Evolutionary conservation across 225 moss, liverwort and hornwort species (phyloP), one percentile per base, ranked within the genome.

Genomic region (Polytrichum formosum): DNA sequence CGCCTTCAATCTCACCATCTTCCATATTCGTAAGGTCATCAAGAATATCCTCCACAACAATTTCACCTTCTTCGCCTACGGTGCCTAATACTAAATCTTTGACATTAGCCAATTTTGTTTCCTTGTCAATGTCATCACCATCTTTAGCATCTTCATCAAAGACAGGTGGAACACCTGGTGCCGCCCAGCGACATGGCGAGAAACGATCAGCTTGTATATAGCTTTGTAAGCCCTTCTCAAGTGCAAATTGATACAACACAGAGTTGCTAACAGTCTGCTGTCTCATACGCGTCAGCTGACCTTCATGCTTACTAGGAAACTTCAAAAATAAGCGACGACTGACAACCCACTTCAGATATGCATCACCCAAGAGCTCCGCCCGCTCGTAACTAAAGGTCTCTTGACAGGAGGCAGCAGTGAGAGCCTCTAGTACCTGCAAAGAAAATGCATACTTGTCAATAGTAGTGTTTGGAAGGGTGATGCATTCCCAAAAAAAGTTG

Each of bases 191-290:
- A 31, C 92, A 94, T 21, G 97, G 97, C 53, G 97, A 92, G 82
- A 98, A 98, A n/a, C 97, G 94, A 64, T 98, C 97, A 56, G 97
- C 97, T 75, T 98, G 97, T n/a, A 98, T 92, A 70, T 92, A 98
- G 78, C 97, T 87, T 77, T 98, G 97, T 63, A 98, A 84, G 4
- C 94, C 94, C 75, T 88, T 91, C 17, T 92, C 97, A 56, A 98
- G 83, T 0, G 97, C 97, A 77, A 85, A 90, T 63, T 98, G 94
- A 76, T 98, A 98, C 1, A 98, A 81, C 56, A 98, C 97, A 60
- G 94, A 98, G 70, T 98, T 98, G 77, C 97, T 98, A 28, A 98
- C 97, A 77, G 91, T 98, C 74, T 98, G 94, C 79, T 98, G 97
- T 80, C 97, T 84, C 97, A 98, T 94, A 25, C 92, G 92, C 21